Conservation (phyloP, 75 land plant genomes). For the Sequoia sempervirens region DNA sequence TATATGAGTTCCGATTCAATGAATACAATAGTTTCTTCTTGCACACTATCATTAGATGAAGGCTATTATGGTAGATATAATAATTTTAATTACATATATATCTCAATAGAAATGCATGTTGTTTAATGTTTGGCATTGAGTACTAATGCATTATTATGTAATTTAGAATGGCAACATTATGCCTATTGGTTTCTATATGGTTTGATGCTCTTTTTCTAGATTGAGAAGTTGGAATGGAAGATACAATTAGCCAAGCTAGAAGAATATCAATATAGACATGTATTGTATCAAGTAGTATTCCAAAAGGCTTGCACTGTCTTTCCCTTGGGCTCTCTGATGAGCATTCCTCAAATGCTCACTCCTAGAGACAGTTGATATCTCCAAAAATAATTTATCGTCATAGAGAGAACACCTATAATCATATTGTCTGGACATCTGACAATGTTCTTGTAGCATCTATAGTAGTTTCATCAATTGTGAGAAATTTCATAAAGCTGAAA, state of each 20-base stretch:
- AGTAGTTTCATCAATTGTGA: conserved; percentile 57
- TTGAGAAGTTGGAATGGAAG: conserved; percentile 30
- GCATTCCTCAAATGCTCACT: conserved; percentile 48
- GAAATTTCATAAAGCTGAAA: conserved; percentile 35
- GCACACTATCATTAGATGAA: no score
- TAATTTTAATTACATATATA: no score
- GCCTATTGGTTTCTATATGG: no score
- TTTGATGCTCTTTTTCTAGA: no score
- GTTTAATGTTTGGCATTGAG: no score
- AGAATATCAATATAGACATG: conserved; percentile 66
- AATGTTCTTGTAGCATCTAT: conserved; percentile 80
- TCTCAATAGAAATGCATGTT: no score
- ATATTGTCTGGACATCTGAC: conserved; percentile 64
- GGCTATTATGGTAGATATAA: no score
- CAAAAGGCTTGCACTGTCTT: conserved; percentile 64
- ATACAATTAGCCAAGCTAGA: conserved; percentile 54
- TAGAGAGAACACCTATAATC: conserved; percentile 44
- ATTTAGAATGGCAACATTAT: no score
- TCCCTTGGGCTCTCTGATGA: conserved; percentile 50
- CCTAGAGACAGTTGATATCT: conserved; percentile 46
- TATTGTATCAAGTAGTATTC: conserved; percentile 60
- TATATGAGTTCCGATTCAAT: no score
- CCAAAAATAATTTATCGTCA: conserved; percentile 52
- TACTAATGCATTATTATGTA: no score
- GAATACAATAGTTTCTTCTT: no score